Conservation (phyloP, 2,329 filamentous ascomycete genomes). For the Neocatenulostroma microsporum region DNA sequence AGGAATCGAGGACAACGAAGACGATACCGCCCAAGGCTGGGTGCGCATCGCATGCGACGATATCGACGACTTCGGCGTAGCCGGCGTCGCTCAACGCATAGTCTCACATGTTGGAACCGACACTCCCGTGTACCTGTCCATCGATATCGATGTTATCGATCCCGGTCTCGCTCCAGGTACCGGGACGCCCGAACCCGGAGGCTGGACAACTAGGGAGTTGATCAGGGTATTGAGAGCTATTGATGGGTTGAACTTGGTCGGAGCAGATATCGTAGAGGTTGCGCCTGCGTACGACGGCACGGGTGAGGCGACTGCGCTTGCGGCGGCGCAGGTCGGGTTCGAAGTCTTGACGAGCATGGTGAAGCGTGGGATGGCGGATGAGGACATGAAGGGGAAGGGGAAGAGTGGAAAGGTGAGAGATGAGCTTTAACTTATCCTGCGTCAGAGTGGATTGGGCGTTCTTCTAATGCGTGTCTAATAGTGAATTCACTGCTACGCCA, state of each 20-base stretch:
- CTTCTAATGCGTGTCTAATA: not conserved
- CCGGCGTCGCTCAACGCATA: constrained; percentile 63
- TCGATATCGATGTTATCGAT: constrained; percentile 77
- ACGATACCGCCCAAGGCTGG: constrained; percentile 67
- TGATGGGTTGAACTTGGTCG: constrained; percentile 75
- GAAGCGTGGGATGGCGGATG: constrained; percentile 45
- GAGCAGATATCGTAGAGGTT: constrained; percentile 85
- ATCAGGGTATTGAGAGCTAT: constrained; percentile 75
- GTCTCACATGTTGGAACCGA: constrained; percentile 63
- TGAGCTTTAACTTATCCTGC: constrained; percentile 26
- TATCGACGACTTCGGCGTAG: constrained; percentile 71
- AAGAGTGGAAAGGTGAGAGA: constrained; percentile 12
- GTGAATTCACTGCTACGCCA: too few relatives aligned
- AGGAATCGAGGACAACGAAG: constrained; percentile 62
- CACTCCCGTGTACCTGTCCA: constrained; percentile 69
- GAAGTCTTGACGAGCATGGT: constrained; percentile 76
- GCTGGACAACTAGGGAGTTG: constrained; percentile 83
- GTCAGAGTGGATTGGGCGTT: too few relatives aligned
- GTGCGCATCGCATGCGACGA: constrained; percentile 74
- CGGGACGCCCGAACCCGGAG: constrained; percentile 82
- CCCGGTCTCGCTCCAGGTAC: constrained; percentile 57
- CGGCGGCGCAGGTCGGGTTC: constrained; percentile 74
- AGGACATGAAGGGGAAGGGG: constrained; percentile 26
- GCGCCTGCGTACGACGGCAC: constrained; percentile 74
- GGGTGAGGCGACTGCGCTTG: constrained; percentile 73